phyloP scores from a whole-genome alignment of 2,329 filamentous ascomycete species.

The Stagonosporopsis vannaccii region DNA sequence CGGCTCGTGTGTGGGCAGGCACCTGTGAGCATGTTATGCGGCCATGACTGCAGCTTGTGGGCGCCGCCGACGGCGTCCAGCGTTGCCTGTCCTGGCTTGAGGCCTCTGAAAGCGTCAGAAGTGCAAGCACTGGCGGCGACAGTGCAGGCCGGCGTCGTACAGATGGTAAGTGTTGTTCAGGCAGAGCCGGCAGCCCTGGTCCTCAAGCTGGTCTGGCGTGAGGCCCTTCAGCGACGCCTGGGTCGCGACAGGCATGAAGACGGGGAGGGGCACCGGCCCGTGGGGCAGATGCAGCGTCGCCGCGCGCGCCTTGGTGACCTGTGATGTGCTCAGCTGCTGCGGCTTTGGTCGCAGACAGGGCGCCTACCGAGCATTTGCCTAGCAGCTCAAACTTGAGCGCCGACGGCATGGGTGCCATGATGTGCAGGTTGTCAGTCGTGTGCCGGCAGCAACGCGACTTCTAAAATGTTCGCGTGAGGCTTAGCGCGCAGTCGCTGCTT shows the following conservation, averaged over 20 bases:
- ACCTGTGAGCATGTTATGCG: slow-evolving; percentile 88
- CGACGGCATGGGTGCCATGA: slow-evolving; percentile 48
- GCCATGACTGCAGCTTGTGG: slow-evolving; percentile 94
- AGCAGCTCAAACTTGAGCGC: slow-evolving; percentile 49
- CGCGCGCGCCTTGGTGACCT: slow-evolving; percentile 95
- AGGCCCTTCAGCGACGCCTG: slow-evolving; percentile 95
- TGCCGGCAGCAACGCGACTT: slow-evolving; percentile 5
- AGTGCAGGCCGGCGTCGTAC: slow-evolving; percentile 27
- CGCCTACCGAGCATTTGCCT: slow-evolving; percentile 48
- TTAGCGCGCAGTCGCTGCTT: background rate
- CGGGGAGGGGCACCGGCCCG: slow-evolving; percentile 85
- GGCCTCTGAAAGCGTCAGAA: slow-evolving; percentile 59
- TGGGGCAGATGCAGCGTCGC: slow-evolving; percentile 88
- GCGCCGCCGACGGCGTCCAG: slow-evolving; percentile 89
- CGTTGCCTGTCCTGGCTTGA: slow-evolving; percentile 92
- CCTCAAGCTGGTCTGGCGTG: slow-evolving; percentile 89
- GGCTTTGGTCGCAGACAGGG: too few relatives aligned
- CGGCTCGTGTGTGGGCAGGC: slow-evolving; percentile 19
- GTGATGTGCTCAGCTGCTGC: slow-evolving; percentile 2
- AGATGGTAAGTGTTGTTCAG: slow-evolving; percentile 99
- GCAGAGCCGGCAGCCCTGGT: slow-evolving; percentile 87
- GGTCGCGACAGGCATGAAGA: slow-evolving; percentile 99
- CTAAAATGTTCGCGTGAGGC: slow-evolving; percentile 7
- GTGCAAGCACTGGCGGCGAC: background rate
- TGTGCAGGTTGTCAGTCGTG: slow-evolving; percentile 8